These are phyloP conservation scores for Phytophthora crassamura DNA, from an alignment of 352 stramenopile genomes.

Conservation along the genomic window DNA sequence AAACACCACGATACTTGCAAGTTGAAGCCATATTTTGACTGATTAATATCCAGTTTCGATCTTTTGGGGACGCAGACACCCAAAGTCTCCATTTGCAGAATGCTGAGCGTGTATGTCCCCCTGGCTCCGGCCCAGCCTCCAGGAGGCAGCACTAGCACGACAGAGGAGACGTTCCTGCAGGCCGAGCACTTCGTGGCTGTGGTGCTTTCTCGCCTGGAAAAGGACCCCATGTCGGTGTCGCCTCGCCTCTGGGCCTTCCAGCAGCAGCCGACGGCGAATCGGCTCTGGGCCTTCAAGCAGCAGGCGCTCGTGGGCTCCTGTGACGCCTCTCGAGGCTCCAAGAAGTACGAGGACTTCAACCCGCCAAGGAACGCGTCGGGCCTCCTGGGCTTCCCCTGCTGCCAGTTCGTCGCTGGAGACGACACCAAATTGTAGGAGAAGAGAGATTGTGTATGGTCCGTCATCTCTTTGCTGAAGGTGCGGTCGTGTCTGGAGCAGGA, in stretches of 20 bases:
- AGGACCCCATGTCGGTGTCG: slow-evolving; percentile 56
- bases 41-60: slow-evolving; percentile 7
- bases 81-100: slow-evolving; percentile 14
- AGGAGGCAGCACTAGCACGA: slow-evolving; percentile 29
- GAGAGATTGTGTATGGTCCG: neutral
- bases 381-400: slow-evolving; percentile 39
- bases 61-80: slow-evolving; percentile 14
- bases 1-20: neutral
- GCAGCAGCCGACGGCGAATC: slow-evolving; percentile 41
- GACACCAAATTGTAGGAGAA: slow-evolving; percentile 56
- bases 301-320: slow-evolving; percentile 69
- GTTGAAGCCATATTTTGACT: slow-evolving; percentile 3
- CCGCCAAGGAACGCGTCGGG: slow-evolving; percentile 14
- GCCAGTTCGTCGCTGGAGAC: slow-evolving; percentile 49
- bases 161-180: slow-evolving; percentile 43
- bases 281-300: slow-evolving; percentile 64
- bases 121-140: slow-evolving; percentile 11
- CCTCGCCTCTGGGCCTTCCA: slow-evolving; percentile 56
- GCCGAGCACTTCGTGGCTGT: slow-evolving; percentile 66
- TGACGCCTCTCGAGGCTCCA: slow-evolving; percentile 56
- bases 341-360: slow-evolving; percentile 46
- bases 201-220: slow-evolving; percentile 61
- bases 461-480: neutral
- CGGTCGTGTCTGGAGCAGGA: slow-evolving; percentile 33
- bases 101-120: slow-evolving; percentile 21